Evolutionary conservation across 768 basidiomycete genomes (phyloP).

Genomic region (Crepidotus variabilis): DNA sequence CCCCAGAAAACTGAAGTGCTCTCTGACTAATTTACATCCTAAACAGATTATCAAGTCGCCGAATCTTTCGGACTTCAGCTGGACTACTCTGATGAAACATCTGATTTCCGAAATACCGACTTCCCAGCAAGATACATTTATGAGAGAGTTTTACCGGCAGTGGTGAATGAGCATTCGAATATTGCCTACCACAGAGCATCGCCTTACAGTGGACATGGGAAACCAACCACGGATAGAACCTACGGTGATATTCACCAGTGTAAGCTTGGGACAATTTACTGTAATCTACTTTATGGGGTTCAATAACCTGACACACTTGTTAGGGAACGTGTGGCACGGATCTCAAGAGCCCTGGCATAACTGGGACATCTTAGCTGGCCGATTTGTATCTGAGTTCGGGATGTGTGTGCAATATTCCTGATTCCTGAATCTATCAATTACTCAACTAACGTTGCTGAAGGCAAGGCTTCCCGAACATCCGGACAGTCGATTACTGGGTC

Average conservation of each 20-base stretch:
- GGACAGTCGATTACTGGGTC: conserved; percentile 90
- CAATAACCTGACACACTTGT: conserved; percentile 1
- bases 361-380: conserved; percentile 86
- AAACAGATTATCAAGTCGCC: conserved; percentile 79
- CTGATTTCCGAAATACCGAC: conserved; percentile 80
- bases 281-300: conserved; percentile 2
- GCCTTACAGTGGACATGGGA: conserved; percentile 82
- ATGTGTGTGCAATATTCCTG: conserved; percentile 49
- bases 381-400: conserved; percentile 95
- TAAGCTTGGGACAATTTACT: conserved; percentile 25
- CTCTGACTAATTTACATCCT: not conserved
- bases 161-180: conserved; percentile 62
- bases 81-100: conserved; percentile 81
- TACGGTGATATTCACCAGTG: conserved; percentile 93
- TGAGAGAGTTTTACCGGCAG: conserved; percentile 75
- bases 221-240: conserved; percentile 64
- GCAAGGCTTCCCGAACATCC: conserved; percentile 85
- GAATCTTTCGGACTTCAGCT: conserved; percentile 75
- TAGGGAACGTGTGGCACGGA: conserved; percentile 94
- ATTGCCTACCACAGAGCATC: conserved; percentile 82
- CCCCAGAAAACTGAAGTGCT: too few relatives aligned
- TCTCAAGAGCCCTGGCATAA: conserved; percentile 92
- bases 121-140: conserved; percentile 93
- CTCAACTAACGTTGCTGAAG: conserved; percentile 30
- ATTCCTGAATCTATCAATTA: not conserved